phyloP scores from a whole-genome alignment of 495 filamentous ascomycete species.

The Pyrenopolyporus hunteri region DNA sequence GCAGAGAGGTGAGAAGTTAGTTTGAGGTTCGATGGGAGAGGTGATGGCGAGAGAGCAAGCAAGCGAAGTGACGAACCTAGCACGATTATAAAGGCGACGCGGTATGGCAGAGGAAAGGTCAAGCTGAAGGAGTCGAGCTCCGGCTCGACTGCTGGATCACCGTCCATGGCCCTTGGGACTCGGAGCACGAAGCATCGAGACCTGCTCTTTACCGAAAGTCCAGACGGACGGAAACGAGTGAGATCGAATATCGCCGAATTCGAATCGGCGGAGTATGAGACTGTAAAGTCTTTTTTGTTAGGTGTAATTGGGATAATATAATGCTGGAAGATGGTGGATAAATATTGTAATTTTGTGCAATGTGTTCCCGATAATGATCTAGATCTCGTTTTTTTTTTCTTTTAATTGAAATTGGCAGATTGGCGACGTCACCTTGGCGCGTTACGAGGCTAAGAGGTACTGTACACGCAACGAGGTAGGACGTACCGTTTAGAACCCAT shows the following conservation, averaged over 20 bases:
- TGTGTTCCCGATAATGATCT: constrained; percentile 31
- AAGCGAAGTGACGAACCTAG: constrained; percentile 63
- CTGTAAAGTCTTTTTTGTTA: not conserved
- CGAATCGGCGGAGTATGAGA: not conserved
- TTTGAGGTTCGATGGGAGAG: not conserved
- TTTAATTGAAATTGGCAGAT: constrained; percentile 1
- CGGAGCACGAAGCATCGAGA: constrained; percentile 25
- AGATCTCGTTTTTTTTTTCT: not conserved
- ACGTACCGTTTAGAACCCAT: too few species aligned
- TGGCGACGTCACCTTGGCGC: constrained; percentile 32
- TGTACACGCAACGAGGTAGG: not conserved
- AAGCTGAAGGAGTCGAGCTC: constrained; percentile 85
- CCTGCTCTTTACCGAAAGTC: not conserved
- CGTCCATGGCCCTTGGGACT: constrained; percentile 66
- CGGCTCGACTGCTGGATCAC: constrained; percentile 78
- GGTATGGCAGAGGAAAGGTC: constrained; percentile 83
- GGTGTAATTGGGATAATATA: not conserved
- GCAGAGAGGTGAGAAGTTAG: constrained; percentile 5
- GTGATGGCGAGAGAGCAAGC: not conserved
- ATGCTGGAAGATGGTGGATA: not conserved
- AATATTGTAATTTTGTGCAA: constrained; percentile 14
- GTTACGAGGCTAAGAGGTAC: constrained; percentile 8
- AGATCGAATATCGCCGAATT: not conserved
- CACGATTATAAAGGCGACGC: constrained; percentile 78
- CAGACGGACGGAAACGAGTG: not conserved